phyloP scores from a whole-genome alignment of 768 basidiomycete genomes.

The Mycena capillaripes region DNA sequence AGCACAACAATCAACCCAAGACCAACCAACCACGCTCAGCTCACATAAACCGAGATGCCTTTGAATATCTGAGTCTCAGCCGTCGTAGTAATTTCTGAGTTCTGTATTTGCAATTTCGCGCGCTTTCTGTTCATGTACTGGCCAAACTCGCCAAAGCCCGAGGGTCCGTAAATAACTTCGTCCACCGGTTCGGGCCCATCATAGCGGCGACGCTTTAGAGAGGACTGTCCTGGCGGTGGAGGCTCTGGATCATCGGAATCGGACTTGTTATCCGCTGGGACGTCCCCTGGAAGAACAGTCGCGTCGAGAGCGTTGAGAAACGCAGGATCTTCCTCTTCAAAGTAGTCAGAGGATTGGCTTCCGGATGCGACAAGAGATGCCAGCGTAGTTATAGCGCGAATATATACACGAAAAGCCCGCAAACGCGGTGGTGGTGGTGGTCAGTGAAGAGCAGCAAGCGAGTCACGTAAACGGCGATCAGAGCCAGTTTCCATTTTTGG shows the following conservation, averaged over 20 bases:
- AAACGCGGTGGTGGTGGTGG: neutral
- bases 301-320: slow-evolving; percentile 64
- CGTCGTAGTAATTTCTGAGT: slow-evolving; percentile 53
- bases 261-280: slow-evolving; percentile 28
- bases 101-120: slow-evolving; percentile 90
- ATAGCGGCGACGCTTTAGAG: slow-evolving; percentile 55
- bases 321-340: slow-evolving; percentile 66
- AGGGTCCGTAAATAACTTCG: slow-evolving; percentile 77
- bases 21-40: slow-evolving; percentile 41
- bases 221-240: slow-evolving; percentile 58
- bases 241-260: slow-evolving; percentile 47
- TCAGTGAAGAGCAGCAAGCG: neutral
- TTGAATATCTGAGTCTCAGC: slow-evolving; percentile 70
- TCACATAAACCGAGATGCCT: slow-evolving; percentile 86
- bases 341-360: slow-evolving; percentile 67
- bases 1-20: slow-evolving; percentile 3
- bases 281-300: slow-evolving; percentile 64
- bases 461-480: neutral
- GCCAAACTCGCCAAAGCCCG: slow-evolving; percentile 85
- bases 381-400: slow-evolving; percentile 17
- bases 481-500: neutral
- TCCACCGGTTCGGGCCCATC: slow-evolving; percentile 45
- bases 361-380: slow-evolving; percentile 37
- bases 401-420: neutral
- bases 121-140: slow-evolving; percentile 95